Conservation (phyloP, 2,329 filamentous ascomycete species). For the Alternaria novae-zelandiae region DNA sequence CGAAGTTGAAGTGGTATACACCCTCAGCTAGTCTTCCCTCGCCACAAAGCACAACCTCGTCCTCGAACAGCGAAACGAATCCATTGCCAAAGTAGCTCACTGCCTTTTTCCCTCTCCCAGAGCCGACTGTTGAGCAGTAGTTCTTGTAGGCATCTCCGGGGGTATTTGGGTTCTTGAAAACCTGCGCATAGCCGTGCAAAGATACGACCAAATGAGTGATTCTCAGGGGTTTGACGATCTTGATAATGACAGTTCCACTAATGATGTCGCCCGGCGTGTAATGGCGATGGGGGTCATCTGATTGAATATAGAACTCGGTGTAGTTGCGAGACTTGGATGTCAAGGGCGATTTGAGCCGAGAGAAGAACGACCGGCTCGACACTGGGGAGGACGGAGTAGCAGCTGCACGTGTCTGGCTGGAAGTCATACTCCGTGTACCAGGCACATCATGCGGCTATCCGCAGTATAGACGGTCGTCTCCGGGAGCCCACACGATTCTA, state of each 20-base stretch:
- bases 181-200: constrained; percentile 79
- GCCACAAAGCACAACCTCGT: constrained; percentile 79
- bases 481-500: constrained; percentile 7
- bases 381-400: constrained; percentile 36
- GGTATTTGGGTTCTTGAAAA: constrained; percentile 73
- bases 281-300: constrained; percentile 77
- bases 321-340: constrained; percentile 67
- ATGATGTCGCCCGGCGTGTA: constrained; percentile 79
- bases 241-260: constrained; percentile 73
- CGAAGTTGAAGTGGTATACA: constrained; percentile 80
- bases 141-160: constrained; percentile 61
- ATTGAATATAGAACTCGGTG: constrained; percentile 78
- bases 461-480: constrained; percentile 24
- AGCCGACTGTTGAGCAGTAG: constrained; percentile 58
- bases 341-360: constrained; percentile 64
- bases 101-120: constrained; percentile 59
- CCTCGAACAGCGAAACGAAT: constrained; percentile 80
- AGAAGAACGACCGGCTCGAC: constrained; percentile 52
- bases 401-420: constrained; percentile 44
- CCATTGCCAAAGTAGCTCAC: constrained; percentile 74
- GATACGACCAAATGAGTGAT: constrained; percentile 82
- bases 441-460: constrained; percentile 49
- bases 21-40: constrained; percentile 77
- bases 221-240: constrained; percentile 74
- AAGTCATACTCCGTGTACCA: constrained; percentile 48